A percentile compares a stretch with the other conserved stretches of the same genome.
Conservation (phyloP, 805 yeast genomes). For the Yarrowia sp. region DNA sequence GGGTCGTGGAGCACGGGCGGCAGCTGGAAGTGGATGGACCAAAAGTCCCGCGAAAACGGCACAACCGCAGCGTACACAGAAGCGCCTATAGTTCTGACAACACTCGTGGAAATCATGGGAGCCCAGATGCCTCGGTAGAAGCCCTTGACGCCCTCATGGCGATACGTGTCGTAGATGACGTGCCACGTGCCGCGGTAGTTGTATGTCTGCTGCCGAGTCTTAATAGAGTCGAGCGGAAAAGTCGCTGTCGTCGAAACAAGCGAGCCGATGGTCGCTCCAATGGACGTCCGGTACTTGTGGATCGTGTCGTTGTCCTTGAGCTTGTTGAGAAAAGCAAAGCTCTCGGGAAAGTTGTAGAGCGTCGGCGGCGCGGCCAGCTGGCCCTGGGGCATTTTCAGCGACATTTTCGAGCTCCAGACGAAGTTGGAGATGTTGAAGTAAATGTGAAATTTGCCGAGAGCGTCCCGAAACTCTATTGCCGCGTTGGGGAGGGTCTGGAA, state of each 20-base stretch:
- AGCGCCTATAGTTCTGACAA: slow-evolving; percentile 64
- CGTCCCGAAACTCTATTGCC: neutral
- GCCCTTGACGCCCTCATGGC: slow-evolving; percentile 63
- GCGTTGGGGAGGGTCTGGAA: neutral
- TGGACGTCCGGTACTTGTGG: slow-evolving; percentile 48
- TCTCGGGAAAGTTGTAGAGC: slow-evolving; percentile 15
- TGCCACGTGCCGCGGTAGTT: slow-evolving; percentile 55
- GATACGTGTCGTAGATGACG: slow-evolving; percentile 56
- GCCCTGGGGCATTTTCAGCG: slow-evolving; percentile 14
- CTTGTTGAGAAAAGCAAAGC: neutral
- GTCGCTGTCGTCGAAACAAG: slow-evolving; percentile 66
- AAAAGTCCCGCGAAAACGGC: slow-evolving; percentile 38
- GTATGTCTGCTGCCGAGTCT: slow-evolving; percentile 82
- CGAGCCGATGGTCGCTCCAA: slow-evolving; percentile 64
- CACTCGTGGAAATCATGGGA: slow-evolving; percentile 60
- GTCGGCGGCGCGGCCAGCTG: neutral
- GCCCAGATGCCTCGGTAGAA: slow-evolving; percentile 76
- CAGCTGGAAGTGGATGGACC: slow-evolving; percentile 29
- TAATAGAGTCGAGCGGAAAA: slow-evolving; percentile 81
- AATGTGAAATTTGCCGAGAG: slow-evolving; percentile 17
- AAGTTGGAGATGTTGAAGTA: neutral
- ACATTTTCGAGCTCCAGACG: slow-evolving; percentile 6
- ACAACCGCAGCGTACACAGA: slow-evolving; percentile 58
- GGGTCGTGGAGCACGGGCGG: slow-evolving; percentile 25
- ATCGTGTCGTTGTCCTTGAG: neutral